A percentile compares a stretch with the other conserved stretches of the same genome.
phyloP scores from a whole-genome alignment of 2,329 filamentous ascomycete species.

The Cercospora sp. region DNA sequence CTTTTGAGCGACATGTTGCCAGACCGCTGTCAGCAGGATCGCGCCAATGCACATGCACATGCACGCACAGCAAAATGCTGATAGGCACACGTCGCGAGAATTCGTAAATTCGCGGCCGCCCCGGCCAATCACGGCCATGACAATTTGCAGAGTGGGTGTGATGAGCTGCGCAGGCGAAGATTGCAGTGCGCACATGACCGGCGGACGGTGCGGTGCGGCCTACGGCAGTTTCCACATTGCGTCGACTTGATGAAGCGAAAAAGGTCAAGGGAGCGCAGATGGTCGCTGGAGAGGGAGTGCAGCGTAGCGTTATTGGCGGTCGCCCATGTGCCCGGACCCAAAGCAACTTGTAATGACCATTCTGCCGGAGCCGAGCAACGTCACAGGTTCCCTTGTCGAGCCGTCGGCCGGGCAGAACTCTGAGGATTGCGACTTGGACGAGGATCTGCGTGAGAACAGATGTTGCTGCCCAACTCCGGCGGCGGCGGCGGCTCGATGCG shows the following conservation, averaged over 20 bases:
- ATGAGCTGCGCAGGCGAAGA: background rate
- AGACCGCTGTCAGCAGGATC: background rate
- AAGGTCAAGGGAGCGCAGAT: background rate
- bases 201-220: background rate
- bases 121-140: background rate
- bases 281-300: background rate
- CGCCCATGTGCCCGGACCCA: background rate
- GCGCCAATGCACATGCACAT: background rate
- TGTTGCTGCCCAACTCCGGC: conserved; percentile 1
- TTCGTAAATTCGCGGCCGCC: background rate
- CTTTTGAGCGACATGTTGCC: background rate
- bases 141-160: background rate
- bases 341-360: background rate
- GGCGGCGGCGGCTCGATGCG: background rate
- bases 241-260: background rate
- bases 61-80: background rate
- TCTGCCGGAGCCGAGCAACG: conserved; percentile 3
- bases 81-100: conserved; percentile 5
- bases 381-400: background rate
- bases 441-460: conserved; percentile 7
- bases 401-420: background rate
- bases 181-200: conserved; percentile 4
- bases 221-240: background rate
- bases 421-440: conserved; percentile 5
- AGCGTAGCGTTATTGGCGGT: background rate